Evolutionary conservation across 768 basidiomycete genomes (phyloP).

Genomic region (Tylopilus vinaceipallidus): DNA sequence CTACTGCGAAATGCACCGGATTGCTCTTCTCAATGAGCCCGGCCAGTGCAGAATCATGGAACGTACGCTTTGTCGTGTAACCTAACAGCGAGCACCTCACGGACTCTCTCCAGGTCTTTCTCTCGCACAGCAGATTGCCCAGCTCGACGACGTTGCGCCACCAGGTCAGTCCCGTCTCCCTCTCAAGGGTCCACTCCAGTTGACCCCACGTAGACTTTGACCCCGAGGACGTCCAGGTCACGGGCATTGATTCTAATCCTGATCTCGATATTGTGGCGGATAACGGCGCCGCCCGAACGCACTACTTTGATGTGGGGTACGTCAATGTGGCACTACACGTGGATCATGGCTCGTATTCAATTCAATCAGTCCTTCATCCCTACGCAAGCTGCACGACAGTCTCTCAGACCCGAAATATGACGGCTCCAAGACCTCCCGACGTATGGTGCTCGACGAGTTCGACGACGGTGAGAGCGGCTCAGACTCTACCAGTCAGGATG

Average conservation of each 20-base stretch:
- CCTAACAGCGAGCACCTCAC: conserved; percentile 4
- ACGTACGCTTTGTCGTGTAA: conserved; percentile 23
- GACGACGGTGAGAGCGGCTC: conserved; percentile 12
- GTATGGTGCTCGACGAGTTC: conserved; percentile 45
- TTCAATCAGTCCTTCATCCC: conserved; percentile 55
- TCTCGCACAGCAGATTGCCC: conserved; percentile 77
- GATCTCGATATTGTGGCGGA: conserved; percentile 33
- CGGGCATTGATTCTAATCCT: conserved; percentile 40
- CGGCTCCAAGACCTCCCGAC: conserved; percentile 62
- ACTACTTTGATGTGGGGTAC: conserved; percentile 86
- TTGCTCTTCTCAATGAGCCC: not conserved
- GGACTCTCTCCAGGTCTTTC: conserved; percentile 42
- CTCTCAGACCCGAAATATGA: conserved; percentile 79
- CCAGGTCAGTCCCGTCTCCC: conserved; percentile 45
- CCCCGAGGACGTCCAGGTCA: conserved; percentile 60
- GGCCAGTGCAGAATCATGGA: conserved; percentile 19
- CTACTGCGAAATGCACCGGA: conserved; percentile 4
- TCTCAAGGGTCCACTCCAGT: conserved; percentile 4
- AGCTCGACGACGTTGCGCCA: conserved; percentile 71
- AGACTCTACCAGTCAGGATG: conserved; percentile 8
- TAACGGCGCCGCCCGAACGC: conserved; percentile 51
- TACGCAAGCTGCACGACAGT: conserved; percentile 64
- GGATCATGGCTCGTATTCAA: conserved; percentile 4
- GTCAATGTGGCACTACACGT: conserved; percentile 23
- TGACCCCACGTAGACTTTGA: conserved; percentile 55